Conservation (phyloP, 192 early-diverging fungal species). For the Backusella mclennaniae region DNA sequence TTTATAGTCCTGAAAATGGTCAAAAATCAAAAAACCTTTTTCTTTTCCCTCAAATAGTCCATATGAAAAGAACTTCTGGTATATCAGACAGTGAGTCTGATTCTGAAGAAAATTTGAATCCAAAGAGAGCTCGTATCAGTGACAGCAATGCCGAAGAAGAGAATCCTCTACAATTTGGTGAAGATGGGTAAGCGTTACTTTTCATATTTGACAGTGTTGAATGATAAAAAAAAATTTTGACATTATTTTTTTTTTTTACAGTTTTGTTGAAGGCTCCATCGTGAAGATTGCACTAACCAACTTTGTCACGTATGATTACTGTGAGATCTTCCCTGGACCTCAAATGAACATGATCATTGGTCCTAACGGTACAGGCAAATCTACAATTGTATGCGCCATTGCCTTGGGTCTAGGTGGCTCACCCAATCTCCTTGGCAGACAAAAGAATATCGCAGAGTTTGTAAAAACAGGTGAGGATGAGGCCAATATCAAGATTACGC, state of each 20-base stretch:
- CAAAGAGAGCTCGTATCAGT: neutral
- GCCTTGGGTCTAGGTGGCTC: slow-evolving; percentile 91
- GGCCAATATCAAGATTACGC: slow-evolving; percentile 83
- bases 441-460: slow-evolving; percentile 88
- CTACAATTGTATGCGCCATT: slow-evolving; percentile 92
- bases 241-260: slow-evolving; percentile 11
- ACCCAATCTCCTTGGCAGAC: slow-evolving; percentile 73
- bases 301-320: slow-evolving; percentile 95
- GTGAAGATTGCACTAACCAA: slow-evolving; percentile 74
- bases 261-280: slow-evolving; percentile 66
- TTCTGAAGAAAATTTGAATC: neutral
- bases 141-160: neutral
- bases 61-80: neutral
- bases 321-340: slow-evolving; percentile 85
- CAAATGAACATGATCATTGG: slow-evolving; percentile 98
- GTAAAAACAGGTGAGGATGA: slow-evolving; percentile 85
- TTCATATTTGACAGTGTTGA: neutral
- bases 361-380: slow-evolving; percentile 96
- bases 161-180: neutral
- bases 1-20: neutral
- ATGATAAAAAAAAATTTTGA: neutral
- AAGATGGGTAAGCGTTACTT: neutral
- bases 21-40: neutral
- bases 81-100: neutral
- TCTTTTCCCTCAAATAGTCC: neutral